Conservation (phyloP, 2,329 filamentous ascomycete genomes). For the Penicillium capsulatum region DNA sequence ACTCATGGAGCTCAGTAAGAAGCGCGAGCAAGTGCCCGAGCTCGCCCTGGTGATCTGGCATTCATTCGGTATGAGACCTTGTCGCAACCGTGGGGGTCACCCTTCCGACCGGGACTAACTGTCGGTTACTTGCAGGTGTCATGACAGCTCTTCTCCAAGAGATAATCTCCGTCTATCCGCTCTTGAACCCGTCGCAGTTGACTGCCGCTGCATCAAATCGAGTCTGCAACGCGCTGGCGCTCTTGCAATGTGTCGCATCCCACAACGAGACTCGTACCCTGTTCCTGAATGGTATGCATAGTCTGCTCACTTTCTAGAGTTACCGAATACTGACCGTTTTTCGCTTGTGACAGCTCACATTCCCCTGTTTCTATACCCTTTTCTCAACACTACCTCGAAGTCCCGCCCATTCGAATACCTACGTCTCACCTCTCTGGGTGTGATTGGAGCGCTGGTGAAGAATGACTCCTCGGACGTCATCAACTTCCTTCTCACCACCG, state of each 20-base stretch:
- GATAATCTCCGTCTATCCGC: constrained; percentile 96
- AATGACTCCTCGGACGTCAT: constrained; percentile 98
- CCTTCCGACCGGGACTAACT: constrained; percentile 17
- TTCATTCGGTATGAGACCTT: constrained; percentile 72
- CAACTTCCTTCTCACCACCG: constrained; percentile 96
- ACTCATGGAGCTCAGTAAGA: constrained; percentile 93
- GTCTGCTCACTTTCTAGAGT: background rate
- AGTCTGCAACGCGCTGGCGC: constrained; percentile 92
- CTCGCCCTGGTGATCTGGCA: constrained; percentile 96
- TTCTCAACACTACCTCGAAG: constrained; percentile 97
- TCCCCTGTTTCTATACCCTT: constrained; percentile 94
- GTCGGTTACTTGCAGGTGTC: constrained; percentile 60
- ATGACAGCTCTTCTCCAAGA: constrained; percentile 98
- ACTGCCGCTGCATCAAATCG: constrained; percentile 96
- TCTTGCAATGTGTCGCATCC: constrained; percentile 94
- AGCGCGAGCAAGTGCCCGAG: constrained; percentile 95
- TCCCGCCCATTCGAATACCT: constrained; percentile 97
- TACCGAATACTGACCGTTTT: background rate
- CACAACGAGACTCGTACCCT: constrained; percentile 94
- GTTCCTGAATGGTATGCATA: constrained; percentile 74
- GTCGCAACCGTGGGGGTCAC: constrained; percentile 13
- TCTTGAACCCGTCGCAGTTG: constrained; percentile 93
- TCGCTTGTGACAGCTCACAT: constrained; percentile 68
- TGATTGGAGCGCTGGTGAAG: constrained; percentile 95
- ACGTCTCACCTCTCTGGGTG: constrained; percentile 88